phyloP scores from a whole-genome alignment of 1,284 basidiomycete species.

The Apiotrichum montevideense region DNA sequence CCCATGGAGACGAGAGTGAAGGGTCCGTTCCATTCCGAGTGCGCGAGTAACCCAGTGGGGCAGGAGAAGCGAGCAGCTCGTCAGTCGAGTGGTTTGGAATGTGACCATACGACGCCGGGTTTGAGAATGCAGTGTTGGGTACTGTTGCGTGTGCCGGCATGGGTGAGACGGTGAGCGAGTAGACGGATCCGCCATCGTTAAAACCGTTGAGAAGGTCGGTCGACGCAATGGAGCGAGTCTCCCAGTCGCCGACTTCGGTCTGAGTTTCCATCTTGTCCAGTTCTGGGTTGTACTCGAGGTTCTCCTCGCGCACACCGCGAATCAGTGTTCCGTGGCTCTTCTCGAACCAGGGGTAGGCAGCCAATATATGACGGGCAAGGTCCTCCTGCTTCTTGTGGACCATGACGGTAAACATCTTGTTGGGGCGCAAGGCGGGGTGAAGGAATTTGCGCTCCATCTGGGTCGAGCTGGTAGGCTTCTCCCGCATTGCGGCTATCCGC shows the following conservation, averaged over 20 bases:
- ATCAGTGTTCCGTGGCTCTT: slow-evolving; percentile 38
- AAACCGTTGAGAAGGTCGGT: slow-evolving; percentile 24
- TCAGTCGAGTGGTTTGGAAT: slow-evolving; percentile 34
- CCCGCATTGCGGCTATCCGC: slow-evolving; percentile 20
- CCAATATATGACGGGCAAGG: slow-evolving; percentile 39
- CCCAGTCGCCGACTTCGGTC: slow-evolving; percentile 34
- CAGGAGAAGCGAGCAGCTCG: slow-evolving; percentile 20
- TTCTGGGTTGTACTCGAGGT: slow-evolving; percentile 45
- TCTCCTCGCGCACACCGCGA: slow-evolving; percentile 46
- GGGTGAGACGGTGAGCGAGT: not conserved
- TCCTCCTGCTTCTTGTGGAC: slow-evolving; percentile 47
- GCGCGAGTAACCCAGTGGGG: not conserved
- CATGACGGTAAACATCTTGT: slow-evolving; percentile 46
- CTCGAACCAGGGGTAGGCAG: slow-evolving; percentile 45
- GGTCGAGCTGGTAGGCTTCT: slow-evolving; percentile 45
- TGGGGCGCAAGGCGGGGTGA: slow-evolving; percentile 49
- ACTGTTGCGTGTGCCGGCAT: not conserved
- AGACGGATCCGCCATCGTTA: slow-evolving; percentile 12
- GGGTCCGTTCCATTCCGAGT: not conserved
- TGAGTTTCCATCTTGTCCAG: slow-evolving; percentile 25
- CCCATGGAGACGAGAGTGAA: not conserved
- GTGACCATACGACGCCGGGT: not conserved
- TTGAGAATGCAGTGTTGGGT: not conserved
- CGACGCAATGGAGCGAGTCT: slow-evolving; percentile 37
- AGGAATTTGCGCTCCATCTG: slow-evolving; percentile 50